Percentiles rank a stretch among this genome's conserved stretches.
These are phyloP conservation scores for Immersiella caudata DNA, from an alignment of 495 filamentous ascomycete genomes.

Conservation along the genomic window DNA sequence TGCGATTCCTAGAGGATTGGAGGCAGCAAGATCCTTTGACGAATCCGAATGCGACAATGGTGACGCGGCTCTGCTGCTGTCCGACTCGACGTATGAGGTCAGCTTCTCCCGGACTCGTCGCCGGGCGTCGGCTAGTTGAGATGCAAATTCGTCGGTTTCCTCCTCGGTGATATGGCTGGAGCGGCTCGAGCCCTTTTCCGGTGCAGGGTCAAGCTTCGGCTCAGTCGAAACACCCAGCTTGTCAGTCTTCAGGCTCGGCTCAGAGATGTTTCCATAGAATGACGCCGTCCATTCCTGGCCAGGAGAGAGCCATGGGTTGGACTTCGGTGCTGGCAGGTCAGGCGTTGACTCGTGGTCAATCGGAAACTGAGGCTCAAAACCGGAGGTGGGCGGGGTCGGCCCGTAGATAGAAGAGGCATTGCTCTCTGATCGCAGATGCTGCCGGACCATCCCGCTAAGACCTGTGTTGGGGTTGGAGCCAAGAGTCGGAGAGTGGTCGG, in stretches of 20 bases:
- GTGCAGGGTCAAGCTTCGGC: constrained; percentile 33
- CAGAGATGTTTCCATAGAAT: constrained; percentile 34
- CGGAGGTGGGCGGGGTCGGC: constrained; percentile 28
- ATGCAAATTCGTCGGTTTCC: constrained; percentile 77
- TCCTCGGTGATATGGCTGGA: constrained; percentile 41
- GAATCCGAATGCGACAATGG: constrained; percentile 48
- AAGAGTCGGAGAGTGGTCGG: constrained; percentile 77
- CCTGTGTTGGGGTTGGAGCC: constrained; percentile 61
- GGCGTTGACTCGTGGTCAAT: constrained; percentile 28
- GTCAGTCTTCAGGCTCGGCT: constrained; percentile 24
- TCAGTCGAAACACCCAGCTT: constrained; percentile 16
- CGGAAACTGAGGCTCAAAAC: constrained; percentile 47
- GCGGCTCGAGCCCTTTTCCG: constrained; percentile 37
- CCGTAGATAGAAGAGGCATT: constrained; percentile 77
- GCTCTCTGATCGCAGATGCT: constrained; percentile 84
- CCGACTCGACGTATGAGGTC: constrained; percentile 68
- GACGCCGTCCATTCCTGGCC: constrained; percentile 52
- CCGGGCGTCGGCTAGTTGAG: constrained; percentile 75
- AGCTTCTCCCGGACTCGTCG: constrained; percentile 81
- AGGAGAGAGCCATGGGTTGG: constrained; percentile 58
- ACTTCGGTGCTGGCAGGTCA: constrained; percentile 36
- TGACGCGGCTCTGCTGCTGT: constrained; percentile 57
- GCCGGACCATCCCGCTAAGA: constrained; percentile 78
- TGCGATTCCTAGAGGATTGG: constrained; percentile 67
- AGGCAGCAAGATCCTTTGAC: constrained; percentile 46